Percentiles rank a stretch among this genome's conserved stretches.
phyloP scores from a whole-genome alignment of 2,329 filamentous ascomycete species.

The Beauveria sp. region DNA sequence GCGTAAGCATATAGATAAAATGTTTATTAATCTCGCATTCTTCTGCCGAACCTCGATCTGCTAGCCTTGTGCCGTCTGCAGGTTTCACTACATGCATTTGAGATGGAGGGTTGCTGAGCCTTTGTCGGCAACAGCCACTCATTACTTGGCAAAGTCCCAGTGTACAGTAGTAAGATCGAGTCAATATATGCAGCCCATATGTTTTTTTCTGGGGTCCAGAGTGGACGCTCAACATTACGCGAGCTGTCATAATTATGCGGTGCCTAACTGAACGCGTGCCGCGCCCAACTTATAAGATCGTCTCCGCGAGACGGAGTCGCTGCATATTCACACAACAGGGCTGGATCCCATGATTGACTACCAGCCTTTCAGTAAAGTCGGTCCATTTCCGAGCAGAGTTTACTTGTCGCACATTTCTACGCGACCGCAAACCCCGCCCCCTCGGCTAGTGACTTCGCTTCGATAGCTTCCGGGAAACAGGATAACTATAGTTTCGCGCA shows the following conservation, averaged over 20 bases:
- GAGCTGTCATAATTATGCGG: no score
- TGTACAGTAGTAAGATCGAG: no score
- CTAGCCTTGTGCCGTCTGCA: neutral
- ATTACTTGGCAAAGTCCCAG: no score
- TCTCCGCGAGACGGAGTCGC: no score
- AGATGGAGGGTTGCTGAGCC: neutral
- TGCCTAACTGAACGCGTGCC: no score
- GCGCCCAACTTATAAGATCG: no score
- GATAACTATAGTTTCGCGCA: neutral
- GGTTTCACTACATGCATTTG: neutral
- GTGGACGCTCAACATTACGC: no score
- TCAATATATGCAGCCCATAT: no score
- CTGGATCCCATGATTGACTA: no score
- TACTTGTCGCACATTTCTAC: neutral
- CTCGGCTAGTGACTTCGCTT: neutral
- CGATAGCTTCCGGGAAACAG: neutral
- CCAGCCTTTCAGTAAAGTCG: no score
- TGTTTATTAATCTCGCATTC: neutral
- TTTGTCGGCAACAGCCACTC: neutral
- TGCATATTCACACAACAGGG: no score
- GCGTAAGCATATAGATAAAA: neutral
- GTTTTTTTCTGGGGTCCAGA: no score
- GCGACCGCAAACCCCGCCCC: neutral
- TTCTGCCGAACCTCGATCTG: neutral
- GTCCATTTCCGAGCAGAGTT: neutral